phyloP scores from a whole-genome alignment of 1,284 basidiomycete species.

The Microbotryomycetes sp. region DNA sequence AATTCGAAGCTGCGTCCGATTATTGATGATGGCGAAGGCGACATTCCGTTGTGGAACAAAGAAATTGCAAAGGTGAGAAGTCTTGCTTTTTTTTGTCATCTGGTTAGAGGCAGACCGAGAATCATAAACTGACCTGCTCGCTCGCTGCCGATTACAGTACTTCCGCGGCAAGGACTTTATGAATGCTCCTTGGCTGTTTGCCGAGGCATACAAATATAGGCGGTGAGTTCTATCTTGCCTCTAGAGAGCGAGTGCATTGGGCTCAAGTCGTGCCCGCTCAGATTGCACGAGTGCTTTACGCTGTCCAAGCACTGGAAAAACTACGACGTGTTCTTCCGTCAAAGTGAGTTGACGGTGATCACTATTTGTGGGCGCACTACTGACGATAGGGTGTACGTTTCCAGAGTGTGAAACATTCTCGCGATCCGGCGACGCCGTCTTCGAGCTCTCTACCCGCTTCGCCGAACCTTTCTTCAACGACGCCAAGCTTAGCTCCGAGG shows the following conservation, averaged over 20 bases:
- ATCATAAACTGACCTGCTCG: neutral
- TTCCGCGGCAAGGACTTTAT: constrained; percentile 96
- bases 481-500: constrained; percentile 50
- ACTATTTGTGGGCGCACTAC: neutral
- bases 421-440: constrained; percentile 84
- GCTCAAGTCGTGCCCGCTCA: neutral
- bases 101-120: constrained; percentile 3
- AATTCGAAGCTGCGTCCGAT: constrained; percentile 56
- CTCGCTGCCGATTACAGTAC: constrained; percentile 46
- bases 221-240: constrained; percentile 42
- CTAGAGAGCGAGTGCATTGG: neutral
- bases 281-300: constrained; percentile 87
- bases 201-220: constrained; percentile 97
- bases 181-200: constrained; percentile 90
- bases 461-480: constrained; percentile 67
- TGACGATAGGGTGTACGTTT: constrained; percentile 29
- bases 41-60: constrained; percentile 96
- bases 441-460: constrained; percentile 89
- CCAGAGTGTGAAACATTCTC: constrained; percentile 84
- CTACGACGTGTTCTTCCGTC: constrained; percentile 78
- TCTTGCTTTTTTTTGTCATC: too few relatives aligned
- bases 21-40: constrained; percentile 89
- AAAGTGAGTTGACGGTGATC: constrained; percentile 49
- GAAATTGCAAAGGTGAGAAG: constrained; percentile 37
- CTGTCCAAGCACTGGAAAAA: constrained; percentile 83